Conservation (phyloP, 139 green algal species). For the Coelastrella sp. region DNA sequence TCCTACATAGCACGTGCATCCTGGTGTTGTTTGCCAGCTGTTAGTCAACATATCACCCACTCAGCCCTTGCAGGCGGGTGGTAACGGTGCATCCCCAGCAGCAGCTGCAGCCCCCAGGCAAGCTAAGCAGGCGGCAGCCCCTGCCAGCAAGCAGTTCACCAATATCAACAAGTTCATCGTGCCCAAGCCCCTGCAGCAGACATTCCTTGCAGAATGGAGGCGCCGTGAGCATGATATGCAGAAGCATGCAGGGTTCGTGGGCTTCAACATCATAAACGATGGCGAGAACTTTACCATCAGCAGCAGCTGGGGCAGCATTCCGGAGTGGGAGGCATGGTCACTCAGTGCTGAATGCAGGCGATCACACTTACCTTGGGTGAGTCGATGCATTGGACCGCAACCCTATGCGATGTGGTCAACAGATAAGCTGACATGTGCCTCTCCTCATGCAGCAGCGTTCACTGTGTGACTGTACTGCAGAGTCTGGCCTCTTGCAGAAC, state of each 20-base stretch:
- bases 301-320: constrained; percentile 49
- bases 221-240: constrained; percentile 43
- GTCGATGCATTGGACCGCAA: background rate
- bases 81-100: constrained; percentile 19
- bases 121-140: constrained; percentile 35
- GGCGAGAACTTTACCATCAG: constrained; percentile 34
- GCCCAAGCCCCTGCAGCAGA: constrained; percentile 15
- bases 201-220: constrained; percentile 36
- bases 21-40: no score
- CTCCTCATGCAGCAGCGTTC: no score
- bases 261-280: constrained; percentile 40
- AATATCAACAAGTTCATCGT: constrained; percentile 49
- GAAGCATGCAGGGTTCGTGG: constrained; percentile 23
- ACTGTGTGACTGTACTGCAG: no score
- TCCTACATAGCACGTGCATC: no score
- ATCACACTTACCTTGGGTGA: constrained; percentile 44
- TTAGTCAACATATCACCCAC: background rate
- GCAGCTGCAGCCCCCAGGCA: background rate
- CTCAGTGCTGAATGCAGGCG: constrained; percentile 35
- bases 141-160: constrained; percentile 31
- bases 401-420: no score
- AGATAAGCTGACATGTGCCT: background rate
- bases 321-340: constrained; percentile 47
- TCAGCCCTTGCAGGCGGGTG: constrained; percentile 11
- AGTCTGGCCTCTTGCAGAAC: no score